Conservation (phyloP, 1,139 yeast species). For the Zygoascus sp. region DNA sequence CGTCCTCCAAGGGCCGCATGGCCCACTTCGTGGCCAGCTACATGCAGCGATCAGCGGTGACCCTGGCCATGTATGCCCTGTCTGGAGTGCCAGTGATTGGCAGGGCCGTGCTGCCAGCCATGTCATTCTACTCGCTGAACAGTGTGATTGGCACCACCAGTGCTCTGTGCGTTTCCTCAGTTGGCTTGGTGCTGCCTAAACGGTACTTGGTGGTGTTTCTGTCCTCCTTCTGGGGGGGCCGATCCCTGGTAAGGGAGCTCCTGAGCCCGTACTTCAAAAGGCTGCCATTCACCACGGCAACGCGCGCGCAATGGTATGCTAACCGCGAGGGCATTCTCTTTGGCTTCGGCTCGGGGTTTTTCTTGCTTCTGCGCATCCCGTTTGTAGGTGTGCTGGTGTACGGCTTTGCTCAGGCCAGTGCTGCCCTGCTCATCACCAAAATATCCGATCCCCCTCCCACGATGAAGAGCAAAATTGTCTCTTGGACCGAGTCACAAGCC, state of each 20-base stretch:
- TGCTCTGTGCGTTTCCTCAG: constrained; percentile 39
- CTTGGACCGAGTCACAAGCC: constrained; percentile 29
- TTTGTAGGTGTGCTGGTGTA: constrained; percentile 47
- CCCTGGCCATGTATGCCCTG: constrained; percentile 29
- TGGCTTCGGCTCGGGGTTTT: constrained; percentile 55
- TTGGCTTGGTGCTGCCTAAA: constrained; percentile 38
- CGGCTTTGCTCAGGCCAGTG: constrained; percentile 52
- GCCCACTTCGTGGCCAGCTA: constrained; percentile 22
- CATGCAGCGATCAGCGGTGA: constrained; percentile 25
- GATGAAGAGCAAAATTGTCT: constrained; percentile 20
- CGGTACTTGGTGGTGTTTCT: constrained; percentile 38
- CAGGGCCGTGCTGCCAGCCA: constrained; percentile 39
- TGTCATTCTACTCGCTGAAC: constrained; percentile 45
- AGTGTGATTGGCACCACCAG: constrained; percentile 46
- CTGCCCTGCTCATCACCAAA: constrained; percentile 53
- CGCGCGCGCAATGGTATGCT: constrained; percentile 48
- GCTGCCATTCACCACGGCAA: constrained; percentile 44
- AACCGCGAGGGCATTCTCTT: constrained; percentile 55
- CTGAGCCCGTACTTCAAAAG: constrained; percentile 50
- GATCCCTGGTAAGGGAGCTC: constrained; percentile 45
- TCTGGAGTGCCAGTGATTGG: constrained; percentile 42
- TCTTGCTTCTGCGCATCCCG: constrained; percentile 43
- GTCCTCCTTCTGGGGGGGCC: constrained; percentile 46
- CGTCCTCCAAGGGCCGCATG: background rate
- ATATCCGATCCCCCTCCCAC: constrained; percentile 51